Evolutionary conservation across 2,329 filamentous ascomycete species (phyloP).

Genomic region (Scedosporium boydii): DNA sequence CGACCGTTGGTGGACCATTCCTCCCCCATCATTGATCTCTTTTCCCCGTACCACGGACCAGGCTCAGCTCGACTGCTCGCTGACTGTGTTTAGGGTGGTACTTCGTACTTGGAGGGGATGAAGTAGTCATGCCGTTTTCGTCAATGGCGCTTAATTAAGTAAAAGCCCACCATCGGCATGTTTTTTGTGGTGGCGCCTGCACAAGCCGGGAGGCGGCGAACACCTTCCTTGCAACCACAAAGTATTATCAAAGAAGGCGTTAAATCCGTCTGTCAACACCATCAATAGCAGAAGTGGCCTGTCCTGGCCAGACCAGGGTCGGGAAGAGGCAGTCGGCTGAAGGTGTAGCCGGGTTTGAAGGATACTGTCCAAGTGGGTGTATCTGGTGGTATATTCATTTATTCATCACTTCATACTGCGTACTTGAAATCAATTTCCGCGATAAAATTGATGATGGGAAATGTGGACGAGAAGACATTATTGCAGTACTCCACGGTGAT

Average conservation of each 20-base stretch:
- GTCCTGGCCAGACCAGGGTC: background rate
- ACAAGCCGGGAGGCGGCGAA: constrained; percentile 3
- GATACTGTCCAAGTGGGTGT: too few species aligned
- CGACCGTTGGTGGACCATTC: background rate
- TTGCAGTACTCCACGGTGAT: background rate
- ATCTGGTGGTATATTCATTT: too few species aligned
- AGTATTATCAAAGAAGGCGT: too few species aligned
- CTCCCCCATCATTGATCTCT: background rate
- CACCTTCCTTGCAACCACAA: background rate
- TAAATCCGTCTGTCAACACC: background rate
- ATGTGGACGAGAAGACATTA: background rate
- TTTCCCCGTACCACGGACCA: too few species aligned
- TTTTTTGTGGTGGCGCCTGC: constrained; percentile 6
- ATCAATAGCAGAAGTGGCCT: background rate
- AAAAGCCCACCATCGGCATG: background rate
- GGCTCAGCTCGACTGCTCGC: too few species aligned
- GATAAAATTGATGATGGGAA: too few species aligned
- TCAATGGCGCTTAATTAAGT: background rate
- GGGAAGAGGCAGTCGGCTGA: too few species aligned
- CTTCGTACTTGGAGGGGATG: background rate
- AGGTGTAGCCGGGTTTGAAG: too few species aligned
- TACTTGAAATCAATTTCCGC: too few species aligned
- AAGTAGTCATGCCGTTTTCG: background rate
- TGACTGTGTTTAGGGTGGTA: too few species aligned
- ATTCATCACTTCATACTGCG: too few species aligned